Evolutionary conservation across 345 rosid species (phyloP), one percentile per base, ranked within the genome.

Genomic region (Eucalyptus erythrocorys): DNA sequence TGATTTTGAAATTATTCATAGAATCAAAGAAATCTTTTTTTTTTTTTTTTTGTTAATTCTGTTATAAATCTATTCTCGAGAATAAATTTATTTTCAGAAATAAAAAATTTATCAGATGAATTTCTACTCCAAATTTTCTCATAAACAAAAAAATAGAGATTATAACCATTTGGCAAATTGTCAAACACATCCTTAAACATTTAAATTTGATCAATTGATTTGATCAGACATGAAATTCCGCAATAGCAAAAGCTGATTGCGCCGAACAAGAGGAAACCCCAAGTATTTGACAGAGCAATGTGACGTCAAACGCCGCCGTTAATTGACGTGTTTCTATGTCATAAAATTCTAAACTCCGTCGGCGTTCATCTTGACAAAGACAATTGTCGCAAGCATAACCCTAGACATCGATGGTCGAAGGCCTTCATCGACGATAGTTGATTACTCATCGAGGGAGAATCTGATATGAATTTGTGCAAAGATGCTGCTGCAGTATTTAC

Each of bases 1-100:
- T 51, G 57, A 51, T 51, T 9, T 51, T 51, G 26, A 21, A 51
- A 51, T 19, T 21, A 10, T 8, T 51, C 10, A 1, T 4, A 0
- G 3, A 19, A 19, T 19, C 4, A 49, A 7, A 51, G 1, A 50
- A 50, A 50, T 2, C 1, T 0, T 1, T 6, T 6, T 50, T 51
- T 51, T 48, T 12, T 19, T 7, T n/a, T n/a, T n/a, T n/a, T n/a
- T n/a, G n/a, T 51, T 51, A 19, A 19, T 19, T 51, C 8, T 19
- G 0, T 51, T 51, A 22, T 24, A 51, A 51, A 51, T 51, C 9
- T 7, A 51, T 19, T 51, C 10, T 0, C 0, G 24, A 45, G 7
- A 45, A 9, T 45, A 45, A 9, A 45, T 45, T 45, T 45, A 45
- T 45, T 45, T 45, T 7, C 3, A 9, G 1, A 11, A 45, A 45